phyloP scores from a whole-genome alignment of 129 eudicot genomes.

The Artemisia argyi region DNA sequence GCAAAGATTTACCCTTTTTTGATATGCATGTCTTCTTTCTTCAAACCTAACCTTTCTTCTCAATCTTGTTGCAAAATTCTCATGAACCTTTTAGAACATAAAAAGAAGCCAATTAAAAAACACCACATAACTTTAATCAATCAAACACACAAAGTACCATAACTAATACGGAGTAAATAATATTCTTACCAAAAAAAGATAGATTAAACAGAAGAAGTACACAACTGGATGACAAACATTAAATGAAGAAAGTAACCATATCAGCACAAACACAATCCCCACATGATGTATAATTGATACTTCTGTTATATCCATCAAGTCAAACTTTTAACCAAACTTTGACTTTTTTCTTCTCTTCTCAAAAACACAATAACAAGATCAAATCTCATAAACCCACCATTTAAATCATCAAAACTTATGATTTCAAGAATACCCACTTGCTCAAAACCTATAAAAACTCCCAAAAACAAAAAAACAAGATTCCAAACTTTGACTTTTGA shows the following conservation, averaged over 20 bases:
- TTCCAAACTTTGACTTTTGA: too few relatives aligned
- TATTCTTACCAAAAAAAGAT: conserved; percentile 63
- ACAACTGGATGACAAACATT: conserved; percentile 51
- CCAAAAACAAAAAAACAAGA: not conserved
- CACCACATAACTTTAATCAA: not conserved
- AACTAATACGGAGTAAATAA: not conserved
- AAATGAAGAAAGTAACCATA: conserved; percentile 64
- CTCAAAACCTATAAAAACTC: not conserved
- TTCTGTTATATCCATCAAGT: conserved; percentile 54
- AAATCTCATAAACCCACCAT: not conserved
- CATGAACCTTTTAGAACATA: conserved; percentile 61
- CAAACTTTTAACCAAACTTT: conserved; percentile 4
- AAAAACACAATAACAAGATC: conserved; percentile 2
- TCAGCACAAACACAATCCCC: conserved; percentile 61
- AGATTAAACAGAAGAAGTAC: conserved; percentile 59
- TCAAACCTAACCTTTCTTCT: conserved; percentile 68
- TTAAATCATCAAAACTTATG: conserved; percentile 10
- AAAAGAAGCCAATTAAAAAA: not conserved
- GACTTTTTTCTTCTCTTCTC: conserved; percentile 23
- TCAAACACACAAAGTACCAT: not conserved
- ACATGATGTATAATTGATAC: conserved; percentile 74
- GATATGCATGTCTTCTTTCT: conserved; percentile 68
- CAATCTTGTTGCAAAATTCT: conserved; percentile 61
- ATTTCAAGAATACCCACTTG: conserved; percentile 9
- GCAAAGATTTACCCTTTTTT: conserved; percentile 60